Conservation (phyloP, 2,329 filamentous ascomycete genomes). For the Botrytis sinoallii region DNA sequence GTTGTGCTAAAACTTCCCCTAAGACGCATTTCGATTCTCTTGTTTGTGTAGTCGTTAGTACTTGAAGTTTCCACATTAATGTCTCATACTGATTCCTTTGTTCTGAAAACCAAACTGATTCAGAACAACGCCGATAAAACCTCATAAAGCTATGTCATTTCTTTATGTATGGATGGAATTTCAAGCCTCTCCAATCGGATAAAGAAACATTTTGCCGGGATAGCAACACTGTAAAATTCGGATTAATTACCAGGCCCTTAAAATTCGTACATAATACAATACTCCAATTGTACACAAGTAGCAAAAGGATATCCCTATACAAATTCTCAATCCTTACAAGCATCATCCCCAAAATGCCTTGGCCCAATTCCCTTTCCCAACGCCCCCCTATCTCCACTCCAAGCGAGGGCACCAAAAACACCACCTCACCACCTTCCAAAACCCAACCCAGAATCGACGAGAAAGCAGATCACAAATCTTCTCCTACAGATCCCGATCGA, state of each 20-base stretch:
- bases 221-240: neutral
- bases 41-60: neutral
- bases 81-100: neutral
- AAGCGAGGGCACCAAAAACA: neutral
- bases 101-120: neutral
- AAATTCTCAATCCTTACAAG: neutral
- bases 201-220: neutral
- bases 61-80: neutral
- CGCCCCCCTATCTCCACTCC: too few relatives aligned
- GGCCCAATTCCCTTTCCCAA: neutral
- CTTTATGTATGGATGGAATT: neutral
- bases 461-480: neutral
- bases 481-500: neutral
- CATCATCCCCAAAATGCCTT: neutral
- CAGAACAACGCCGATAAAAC: neutral
- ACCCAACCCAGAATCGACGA: neutral
- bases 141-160: neutral
- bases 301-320: neutral
- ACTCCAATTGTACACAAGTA: neutral
- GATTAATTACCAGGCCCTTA: neutral
- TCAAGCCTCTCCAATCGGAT: neutral
- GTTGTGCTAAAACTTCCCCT: neutral
- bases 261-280: neutral
- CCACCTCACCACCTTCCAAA: neutral
- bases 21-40: constrained; percentile 10